Percentiles rank a stretch among this genome's conserved stretches.
Conservation (phyloP, 2,329 filamentous ascomycete genomes). For the Pezicula carpinea region DNA sequence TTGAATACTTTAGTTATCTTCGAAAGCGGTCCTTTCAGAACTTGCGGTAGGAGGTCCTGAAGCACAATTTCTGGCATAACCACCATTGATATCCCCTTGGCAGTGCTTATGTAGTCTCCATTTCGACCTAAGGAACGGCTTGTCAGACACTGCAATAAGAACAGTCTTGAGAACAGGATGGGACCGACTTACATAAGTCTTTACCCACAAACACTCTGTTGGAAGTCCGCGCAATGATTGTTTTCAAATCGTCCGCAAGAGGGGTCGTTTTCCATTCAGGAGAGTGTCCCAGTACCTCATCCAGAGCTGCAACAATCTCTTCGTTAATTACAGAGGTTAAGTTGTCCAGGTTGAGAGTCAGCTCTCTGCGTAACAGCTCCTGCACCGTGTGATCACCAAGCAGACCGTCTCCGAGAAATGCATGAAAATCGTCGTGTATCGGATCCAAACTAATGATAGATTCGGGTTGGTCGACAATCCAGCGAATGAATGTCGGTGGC, state of each 20-base stretch:
- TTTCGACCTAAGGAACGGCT: neutral
- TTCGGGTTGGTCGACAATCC: constrained; percentile 2
- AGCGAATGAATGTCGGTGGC: neutral
- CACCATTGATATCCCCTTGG: constrained; percentile 1
- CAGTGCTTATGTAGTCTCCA: neutral
- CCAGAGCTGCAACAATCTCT: constrained; percentile 1
- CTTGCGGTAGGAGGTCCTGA: neutral
- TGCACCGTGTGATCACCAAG: neutral
- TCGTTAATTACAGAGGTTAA: neutral
- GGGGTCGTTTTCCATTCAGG: neutral
- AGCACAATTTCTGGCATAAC: constrained; percentile 1
- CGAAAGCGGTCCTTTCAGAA: constrained; percentile 2
- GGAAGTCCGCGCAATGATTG: constrained; percentile 1
- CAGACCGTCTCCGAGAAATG: neutral
- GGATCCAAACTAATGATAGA: constrained; percentile 1
- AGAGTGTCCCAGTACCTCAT: constrained; percentile 1
- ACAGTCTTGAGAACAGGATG: neutral
- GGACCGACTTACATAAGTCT: neutral
- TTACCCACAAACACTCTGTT: constrained; percentile 2
- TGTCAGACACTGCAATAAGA: neutral
- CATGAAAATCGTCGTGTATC: constrained; percentile 1
- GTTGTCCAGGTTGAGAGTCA: constrained; percentile 3
- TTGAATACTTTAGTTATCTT: neutral
- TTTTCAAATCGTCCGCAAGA: constrained; percentile 1
- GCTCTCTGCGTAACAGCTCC: constrained; percentile 1